These are phyloP conservation scores for Neonectria sp. DNA, from an alignment of 2,329 filamentous ascomycete genomes.

Conservation along the genomic window DNA sequence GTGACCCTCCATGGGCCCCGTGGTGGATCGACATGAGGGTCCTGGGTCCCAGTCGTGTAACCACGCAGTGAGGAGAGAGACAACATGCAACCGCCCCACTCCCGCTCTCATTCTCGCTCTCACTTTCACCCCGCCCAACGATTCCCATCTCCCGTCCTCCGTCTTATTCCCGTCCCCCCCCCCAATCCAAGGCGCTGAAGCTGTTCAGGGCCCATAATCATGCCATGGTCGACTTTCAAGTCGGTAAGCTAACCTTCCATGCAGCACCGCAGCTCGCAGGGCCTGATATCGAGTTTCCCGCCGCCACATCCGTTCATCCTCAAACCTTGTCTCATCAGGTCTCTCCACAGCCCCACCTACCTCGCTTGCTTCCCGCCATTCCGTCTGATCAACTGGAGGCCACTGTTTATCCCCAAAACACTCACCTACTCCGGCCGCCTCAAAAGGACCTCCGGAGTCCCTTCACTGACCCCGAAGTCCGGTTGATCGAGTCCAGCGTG, in stretches of 20 bases:
- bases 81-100: slow-evolving; percentile 44
- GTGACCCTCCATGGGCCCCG: slow-evolving; percentile 30
- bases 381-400: slow-evolving; percentile 22
- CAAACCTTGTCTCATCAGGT: slow-evolving; percentile 30
- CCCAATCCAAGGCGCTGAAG: slow-evolving; percentile 33
- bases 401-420: slow-evolving; percentile 24
- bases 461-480: slow-evolving; percentile 51
- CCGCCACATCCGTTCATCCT: slow-evolving; percentile 33
- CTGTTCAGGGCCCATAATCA: slow-evolving; percentile 36
- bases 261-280: slow-evolving; percentile 43
- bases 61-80: slow-evolving; percentile 39
- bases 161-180: slow-evolving; percentile 35
- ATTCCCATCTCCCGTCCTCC: slow-evolving; percentile 33
- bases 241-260: slow-evolving; percentile 49
- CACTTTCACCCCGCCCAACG: slow-evolving; percentile 36
- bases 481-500: slow-evolving; percentile 41
- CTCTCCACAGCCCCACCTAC: slow-evolving; percentile 28
- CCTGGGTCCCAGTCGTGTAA: slow-evolving; percentile 35
- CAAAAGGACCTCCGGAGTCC: slow-evolving; percentile 47
- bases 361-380: slow-evolving; percentile 37
- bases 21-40: slow-evolving; percentile 41
- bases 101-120: too few species aligned
- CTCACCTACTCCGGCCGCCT: slow-evolving; percentile 25
- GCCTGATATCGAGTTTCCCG: slow-evolving; percentile 32
- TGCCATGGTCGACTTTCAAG: slow-evolving; percentile 47